phyloP scores from a whole-genome alignment of 352 stramenopile species.

The Elongisporangium undulatum region DNA sequence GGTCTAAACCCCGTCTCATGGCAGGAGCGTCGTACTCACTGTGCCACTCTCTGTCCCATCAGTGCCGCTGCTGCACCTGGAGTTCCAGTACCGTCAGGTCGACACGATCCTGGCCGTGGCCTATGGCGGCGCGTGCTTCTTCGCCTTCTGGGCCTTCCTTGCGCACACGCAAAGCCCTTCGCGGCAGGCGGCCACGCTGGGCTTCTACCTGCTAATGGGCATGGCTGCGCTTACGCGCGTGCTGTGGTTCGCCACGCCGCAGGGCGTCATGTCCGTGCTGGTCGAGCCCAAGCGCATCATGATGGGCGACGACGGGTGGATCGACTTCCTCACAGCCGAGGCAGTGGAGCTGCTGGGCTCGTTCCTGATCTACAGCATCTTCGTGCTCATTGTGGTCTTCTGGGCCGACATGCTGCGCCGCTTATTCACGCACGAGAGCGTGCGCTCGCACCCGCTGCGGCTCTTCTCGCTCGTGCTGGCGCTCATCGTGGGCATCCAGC shows the following conservation, averaged over 20 bases:
- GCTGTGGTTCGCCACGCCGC: conserved; percentile 73
- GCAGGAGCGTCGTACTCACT: background rate
- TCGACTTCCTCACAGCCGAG: conserved; percentile 79
- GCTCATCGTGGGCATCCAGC: conserved; percentile 61
- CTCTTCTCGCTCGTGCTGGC: conserved; percentile 87
- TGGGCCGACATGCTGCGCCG: conserved; percentile 97
- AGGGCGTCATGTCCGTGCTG: conserved; percentile 63
- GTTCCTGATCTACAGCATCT: conserved; percentile 95
- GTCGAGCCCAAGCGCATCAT: conserved; percentile 49
- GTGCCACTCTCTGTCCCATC: background rate
- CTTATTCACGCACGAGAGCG: conserved; percentile 67
- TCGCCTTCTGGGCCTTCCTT: conserved; percentile 74
- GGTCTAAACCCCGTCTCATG: background rate
- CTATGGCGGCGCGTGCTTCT: conserved; percentile 75
- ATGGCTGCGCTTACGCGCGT: conserved; percentile 58
- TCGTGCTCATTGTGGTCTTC: conserved; percentile 97
- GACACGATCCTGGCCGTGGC: conserved; percentile 71
- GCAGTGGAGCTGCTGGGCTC: conserved; percentile 88
- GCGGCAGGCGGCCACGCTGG: conserved; percentile 63
- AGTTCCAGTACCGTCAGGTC: conserved; percentile 78
- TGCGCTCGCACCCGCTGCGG: conserved; percentile 79
- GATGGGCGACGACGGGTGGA: conserved; percentile 64
- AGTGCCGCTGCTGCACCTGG: conserved; percentile 63
- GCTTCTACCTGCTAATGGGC: conserved; percentile 78
- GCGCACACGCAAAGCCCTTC: conserved; percentile 59